Evolutionary conservation across 768 basidiomycete species (phyloP), one percentile per base, ranked within the genome.

Genomic region (Infundibulicybe gibba): DNA sequence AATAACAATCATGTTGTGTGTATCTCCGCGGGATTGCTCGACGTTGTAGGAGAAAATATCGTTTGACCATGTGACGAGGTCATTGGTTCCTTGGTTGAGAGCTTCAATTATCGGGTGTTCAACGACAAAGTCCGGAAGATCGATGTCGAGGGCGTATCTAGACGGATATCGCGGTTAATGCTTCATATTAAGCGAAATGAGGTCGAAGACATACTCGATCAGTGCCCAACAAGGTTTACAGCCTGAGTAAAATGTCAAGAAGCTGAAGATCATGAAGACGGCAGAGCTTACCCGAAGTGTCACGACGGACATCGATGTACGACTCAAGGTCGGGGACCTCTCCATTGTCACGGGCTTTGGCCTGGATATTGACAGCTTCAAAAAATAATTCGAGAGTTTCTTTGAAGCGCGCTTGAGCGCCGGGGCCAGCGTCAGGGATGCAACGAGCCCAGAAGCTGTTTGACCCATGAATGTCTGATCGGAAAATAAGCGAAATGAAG

Each of bases 11-110:
- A 87, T 83, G 60, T 89, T 87, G 60, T 85, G 81, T 14, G 79
- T 81, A 50, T 85, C 81, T 9, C 75, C 76, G 12, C 80, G 76
- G 2, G 84, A 76, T 61, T 87, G 86, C 57, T 88, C 87, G 38
- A 80, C 77, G 49, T 87, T 86, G 62, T 84, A 89, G 1, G 85
- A 88, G 58, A 84, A 83, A 32, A 87, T 81, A 51, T 87, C 86
- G 58, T 90, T 90, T 15, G 87, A 87, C 86, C 85, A 88, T n/a
- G 85, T 81, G 45, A 90, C 84, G 45, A 90, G 70, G 54, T 90
- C 88, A 49, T 90, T 90, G 15, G 87, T 73, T 15, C 79, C 75
- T 56, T 87, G 79, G 42, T 80, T 80, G 45, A 90, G 72, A 44
- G 75, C 73, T 45, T 61, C 64, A 17, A 90, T 74, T 44, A 79